Evolutionary conservation across 2,329 filamentous ascomycete species (phyloP).

Genomic region (Curvularia sp.): DNA sequence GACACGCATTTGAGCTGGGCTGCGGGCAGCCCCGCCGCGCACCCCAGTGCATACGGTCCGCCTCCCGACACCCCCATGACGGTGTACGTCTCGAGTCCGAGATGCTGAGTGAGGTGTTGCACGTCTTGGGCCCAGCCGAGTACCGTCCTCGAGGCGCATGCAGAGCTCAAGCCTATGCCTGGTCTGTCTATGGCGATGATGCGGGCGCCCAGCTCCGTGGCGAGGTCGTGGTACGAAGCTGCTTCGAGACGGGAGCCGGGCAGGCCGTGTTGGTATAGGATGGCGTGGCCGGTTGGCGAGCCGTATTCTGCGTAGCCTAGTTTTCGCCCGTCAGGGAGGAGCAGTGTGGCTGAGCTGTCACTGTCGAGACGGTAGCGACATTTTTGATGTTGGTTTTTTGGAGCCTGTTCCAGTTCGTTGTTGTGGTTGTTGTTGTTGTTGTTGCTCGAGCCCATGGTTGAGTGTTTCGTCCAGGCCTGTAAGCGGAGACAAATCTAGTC

Average conservation of each 20-base stretch:
- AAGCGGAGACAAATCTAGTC: not conserved
- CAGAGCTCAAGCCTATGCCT: conserved; percentile 39
- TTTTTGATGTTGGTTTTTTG: not conserved
- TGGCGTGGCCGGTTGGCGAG: conserved; percentile 31
- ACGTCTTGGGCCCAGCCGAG: conserved; percentile 38
- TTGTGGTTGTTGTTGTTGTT: not conserved
- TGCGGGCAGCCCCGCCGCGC: conserved; percentile 31
- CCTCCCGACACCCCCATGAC: conserved; percentile 46
- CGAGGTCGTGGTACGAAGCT: conserved; percentile 31
- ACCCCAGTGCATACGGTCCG: conserved; percentile 44
- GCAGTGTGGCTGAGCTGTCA: conserved; percentile 39
- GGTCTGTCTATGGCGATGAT: conserved; percentile 41
- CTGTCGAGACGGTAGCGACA: conserved; percentile 33
- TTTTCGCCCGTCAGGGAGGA: conserved; percentile 47
- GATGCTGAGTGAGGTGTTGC: conserved; percentile 27
- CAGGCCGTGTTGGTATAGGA: conserved; percentile 43
- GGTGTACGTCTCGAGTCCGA: conserved; percentile 31
- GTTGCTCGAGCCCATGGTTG: not conserved
- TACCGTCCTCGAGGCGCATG: conserved; percentile 29
- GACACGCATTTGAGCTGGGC: conserved; percentile 33
- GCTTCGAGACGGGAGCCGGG: conserved; percentile 44
- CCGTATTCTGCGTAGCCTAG: conserved; percentile 49
- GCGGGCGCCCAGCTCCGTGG: conserved; percentile 30
- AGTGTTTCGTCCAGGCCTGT: not conserved
- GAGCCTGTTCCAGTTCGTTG: not conserved